These are phyloP conservation scores for Apostasia ramifera DNA, from an alignment of 106 monocot genomes.

Conservation along the genomic window DNA sequence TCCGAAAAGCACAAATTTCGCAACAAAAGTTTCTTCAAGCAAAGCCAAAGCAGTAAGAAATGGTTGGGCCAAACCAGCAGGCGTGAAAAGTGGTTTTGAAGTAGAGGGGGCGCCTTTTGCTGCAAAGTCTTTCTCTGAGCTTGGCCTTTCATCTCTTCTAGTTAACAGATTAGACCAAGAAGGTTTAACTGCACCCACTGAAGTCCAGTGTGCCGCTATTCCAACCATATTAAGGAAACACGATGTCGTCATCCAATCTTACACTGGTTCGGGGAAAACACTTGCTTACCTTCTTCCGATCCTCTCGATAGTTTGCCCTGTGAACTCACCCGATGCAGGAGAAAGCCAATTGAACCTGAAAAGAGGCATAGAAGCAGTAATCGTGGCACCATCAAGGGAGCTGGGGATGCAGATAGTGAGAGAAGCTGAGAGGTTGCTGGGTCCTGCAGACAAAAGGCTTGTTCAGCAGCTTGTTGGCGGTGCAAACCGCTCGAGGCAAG, in stretches of 20 bases:
- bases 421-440: conserved; percentile 73
- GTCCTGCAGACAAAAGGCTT: conserved; percentile 48
- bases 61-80: conserved; percentile 3
- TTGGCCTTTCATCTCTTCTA: conserved; percentile 61
- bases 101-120: conserved; percentile 53
- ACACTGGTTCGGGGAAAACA: conserved; percentile 98
- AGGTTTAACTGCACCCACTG: conserved; percentile 69
- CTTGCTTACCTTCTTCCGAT: conserved; percentile 96
- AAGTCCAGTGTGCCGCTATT: conserved; percentile 85
- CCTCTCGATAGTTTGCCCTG: conserved; percentile 70
- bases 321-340: conserved; percentile 30
- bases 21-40: conserved; percentile 7
- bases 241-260: conserved; percentile 91
- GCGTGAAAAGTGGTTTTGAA: conserved; percentile 16
- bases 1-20: conserved; percentile 18
- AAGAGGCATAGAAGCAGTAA: conserved; percentile 71
- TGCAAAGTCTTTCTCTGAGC: conserved; percentile 73
- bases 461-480: conserved; percentile 99
- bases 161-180: conserved; percentile 45
- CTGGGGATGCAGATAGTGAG: conserved; percentile 97
- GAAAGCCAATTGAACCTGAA: conserved; percentile 25
- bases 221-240: conserved; percentile 64
- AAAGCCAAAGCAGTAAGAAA: conserved; percentile 25
- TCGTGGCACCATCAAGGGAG: conserved; percentile 93
- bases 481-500: conserved; percentile 91